Evolutionary conservation across 352 stramenopile species (phyloP).

Genomic region (Pythium dissimile): DNA sequence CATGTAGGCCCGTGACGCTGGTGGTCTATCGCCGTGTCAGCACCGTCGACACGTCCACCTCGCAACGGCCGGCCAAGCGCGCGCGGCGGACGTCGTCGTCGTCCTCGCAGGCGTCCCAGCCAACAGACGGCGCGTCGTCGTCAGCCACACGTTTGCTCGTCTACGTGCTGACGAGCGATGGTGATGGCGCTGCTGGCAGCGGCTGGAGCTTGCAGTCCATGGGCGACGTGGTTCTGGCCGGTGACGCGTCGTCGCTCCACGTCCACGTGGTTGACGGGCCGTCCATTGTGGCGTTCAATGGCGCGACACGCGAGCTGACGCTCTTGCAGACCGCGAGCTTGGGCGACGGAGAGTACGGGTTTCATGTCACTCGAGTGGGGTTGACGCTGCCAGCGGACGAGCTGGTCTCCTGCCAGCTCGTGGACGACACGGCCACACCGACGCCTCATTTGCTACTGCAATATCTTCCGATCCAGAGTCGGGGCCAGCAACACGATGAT

Average conservation of each 20-base stretch:
- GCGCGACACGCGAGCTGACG: not conserved
- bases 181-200: not conserved
- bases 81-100: not conserved
- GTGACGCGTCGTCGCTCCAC: not conserved
- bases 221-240: constrained; percentile 4
- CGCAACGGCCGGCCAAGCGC: constrained; percentile 8
- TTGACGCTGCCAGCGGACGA: not conserved
- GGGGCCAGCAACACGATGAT: not conserved
- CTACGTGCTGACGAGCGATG: not conserved
- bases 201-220: constrained; percentile 7
- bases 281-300: constrained; percentile 2
- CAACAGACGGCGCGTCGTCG: not conserved
- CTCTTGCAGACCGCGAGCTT: not conserved
- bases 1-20: constrained; percentile 7
- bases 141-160: constrained; percentile 2
- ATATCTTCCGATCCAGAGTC: not conserved
- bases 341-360: constrained; percentile 7
- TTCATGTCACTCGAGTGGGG: not conserved
- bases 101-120: not conserved
- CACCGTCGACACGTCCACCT: not conserved
- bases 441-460: constrained; percentile 17
- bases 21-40: not conserved
- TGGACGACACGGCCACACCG: not conserved
- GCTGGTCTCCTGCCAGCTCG: constrained; percentile 17
- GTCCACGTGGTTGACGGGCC: constrained; percentile 15